Base-by-base conservation (phyloP, 768 basidiomycete genomes). In the Leccinum arenicola region DNA sequence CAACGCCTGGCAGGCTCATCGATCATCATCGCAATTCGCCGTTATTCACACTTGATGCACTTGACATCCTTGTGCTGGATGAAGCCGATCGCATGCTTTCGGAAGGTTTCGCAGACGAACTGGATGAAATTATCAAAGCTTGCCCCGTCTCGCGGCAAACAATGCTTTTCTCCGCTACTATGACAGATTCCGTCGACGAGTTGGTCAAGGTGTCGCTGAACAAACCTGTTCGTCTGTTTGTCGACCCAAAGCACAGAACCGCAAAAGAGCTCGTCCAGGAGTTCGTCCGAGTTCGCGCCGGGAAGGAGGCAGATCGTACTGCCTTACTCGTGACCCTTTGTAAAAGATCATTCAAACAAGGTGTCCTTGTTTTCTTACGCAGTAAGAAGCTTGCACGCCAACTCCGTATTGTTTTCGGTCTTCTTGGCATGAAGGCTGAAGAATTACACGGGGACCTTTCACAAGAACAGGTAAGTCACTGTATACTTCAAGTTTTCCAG, bases 311-410 rank as follows among this genome's bases (percentile, higher is more conserved):
- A 4, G 90, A 93, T 64, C 84, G 92, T 25, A 84, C 89, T 50
- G 87, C 89, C 23, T 68, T 95, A 40, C 84, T 96, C 33, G 82
- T 86, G 47, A 78, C 93, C 0, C 78, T 98, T 52, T 98, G 97
- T 78, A 91, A 90, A 75, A 79, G 91, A 62, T 92, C 89, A 2
- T 95, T 96, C 80, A 87, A 84, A 69, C 80, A 82, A 33, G 83
- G 86, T 54, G 93, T 89, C 55, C 91, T 99, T 70, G 81, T 99
- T 59, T 99, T 99, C 77, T 84, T 98, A 67, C 84, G 95, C 50
- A 98, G 95, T 75, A 99, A 99, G 75, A 95, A 95, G 65, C 80
- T 97, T 21, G 96, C 95, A 9, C 97, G 98, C 79, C 95, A 98
- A 74, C 91, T 98, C 82, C 87, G 95, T 52, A 86, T 98, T 52